A percentile compares a stretch with the other conserved stretches of the same genome.
phyloP scores from a whole-genome alignment of 2,329 filamentous ascomycete genomes.

The Volutella citrinella region DNA sequence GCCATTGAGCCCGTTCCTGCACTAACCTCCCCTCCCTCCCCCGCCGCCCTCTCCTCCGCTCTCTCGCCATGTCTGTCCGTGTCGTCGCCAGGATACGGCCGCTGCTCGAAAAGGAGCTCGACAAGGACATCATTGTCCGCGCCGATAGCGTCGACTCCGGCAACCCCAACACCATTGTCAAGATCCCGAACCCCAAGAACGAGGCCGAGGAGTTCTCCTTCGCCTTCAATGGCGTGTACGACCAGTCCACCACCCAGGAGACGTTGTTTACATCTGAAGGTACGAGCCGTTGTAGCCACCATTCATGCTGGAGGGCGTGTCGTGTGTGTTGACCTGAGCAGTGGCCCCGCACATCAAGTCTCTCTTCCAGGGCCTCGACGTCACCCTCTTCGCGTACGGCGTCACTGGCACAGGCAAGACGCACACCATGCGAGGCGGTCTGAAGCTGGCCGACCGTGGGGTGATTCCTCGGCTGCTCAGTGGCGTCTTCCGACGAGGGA shows the following conservation, averaged over 20 bases:
- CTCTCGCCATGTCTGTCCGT: constrained; percentile 60
- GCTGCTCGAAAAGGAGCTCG: constrained; percentile 78
- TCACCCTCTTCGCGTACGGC: constrained; percentile 90
- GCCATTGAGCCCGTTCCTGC: constrained; percentile 12
- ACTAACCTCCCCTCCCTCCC: constrained; percentile 5
- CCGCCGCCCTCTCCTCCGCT: constrained; percentile 5
- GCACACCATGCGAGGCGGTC: constrained; percentile 90
- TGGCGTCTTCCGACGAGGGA: constrained; percentile 77
- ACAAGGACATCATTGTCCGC: constrained; percentile 81
- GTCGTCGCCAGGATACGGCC: constrained; percentile 91
- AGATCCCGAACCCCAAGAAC: constrained; percentile 93
- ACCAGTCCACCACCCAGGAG: constrained; percentile 75
- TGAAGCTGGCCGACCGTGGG: constrained; percentile 80
- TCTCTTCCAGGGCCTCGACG: constrained; percentile 83
- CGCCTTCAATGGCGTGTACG: constrained; percentile 91
- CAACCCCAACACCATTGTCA: constrained; percentile 66
- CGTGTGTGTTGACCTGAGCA: constrained; percentile 38
- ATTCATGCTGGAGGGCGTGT: constrained; percentile 2
- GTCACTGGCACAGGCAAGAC: constrained; percentile 94
- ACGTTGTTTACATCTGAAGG: constrained; percentile 86
- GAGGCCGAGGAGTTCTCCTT: constrained; percentile 89
- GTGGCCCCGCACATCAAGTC: constrained; percentile 88
- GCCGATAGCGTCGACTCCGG: constrained; percentile 61
- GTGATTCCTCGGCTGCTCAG: constrained; percentile 85
- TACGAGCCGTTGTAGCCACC: constrained; percentile 37